These are phyloP conservation scores for Moringa oleifera DNA, from an alignment of 345 rosid genomes.

Conservation along the genomic window DNA sequence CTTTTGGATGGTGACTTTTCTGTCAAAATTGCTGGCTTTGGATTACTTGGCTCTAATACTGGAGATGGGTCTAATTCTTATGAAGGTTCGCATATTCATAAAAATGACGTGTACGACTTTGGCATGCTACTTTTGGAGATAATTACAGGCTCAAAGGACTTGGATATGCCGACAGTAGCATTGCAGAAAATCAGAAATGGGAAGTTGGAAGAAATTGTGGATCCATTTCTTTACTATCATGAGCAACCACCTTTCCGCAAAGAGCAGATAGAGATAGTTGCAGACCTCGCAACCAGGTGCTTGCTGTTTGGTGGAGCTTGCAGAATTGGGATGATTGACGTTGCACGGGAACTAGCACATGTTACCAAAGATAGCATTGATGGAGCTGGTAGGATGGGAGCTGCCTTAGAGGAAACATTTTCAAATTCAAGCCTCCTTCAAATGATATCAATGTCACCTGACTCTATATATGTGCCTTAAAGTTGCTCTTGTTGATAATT, in stretches of 20 bases:
- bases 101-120: slow-evolving; percentile 51
- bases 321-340: slow-evolving; percentile 66
- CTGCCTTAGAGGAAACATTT: slow-evolving; percentile 72
- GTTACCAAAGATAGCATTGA: slow-evolving; percentile 42
- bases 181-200: slow-evolving; percentile 52
- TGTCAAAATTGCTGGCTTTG: slow-evolving; percentile 58
- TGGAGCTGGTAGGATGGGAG: slow-evolving; percentile 42
- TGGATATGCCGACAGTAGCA: slow-evolving; percentile 34
- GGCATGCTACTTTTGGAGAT: slow-evolving; percentile 67
- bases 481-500: background rate
- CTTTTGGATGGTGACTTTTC: slow-evolving; percentile 56
- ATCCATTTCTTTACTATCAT: slow-evolving; percentile 58
- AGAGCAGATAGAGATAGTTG: slow-evolving; percentile 64
- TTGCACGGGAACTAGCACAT: slow-evolving; percentile 63
- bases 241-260: slow-evolving; percentile 43
- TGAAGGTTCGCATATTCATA: slow-evolving; percentile 11
- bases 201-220: slow-evolving; percentile 67
- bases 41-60: slow-evolving; percentile 23
- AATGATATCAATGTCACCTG: slow-evolving; percentile 92
- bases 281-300: slow-evolving; percentile 76
- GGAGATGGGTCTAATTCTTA: slow-evolving; percentile 19
- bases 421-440: slow-evolving; percentile 86
- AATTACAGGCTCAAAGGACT: slow-evolving; percentile 49
- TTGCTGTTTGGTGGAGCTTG: slow-evolving; percentile 71
- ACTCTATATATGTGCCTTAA: slow-evolving; percentile 44